phyloP scores from a whole-genome alignment of 306 rosid species.

The Pyrus bretschneideri region DNA sequence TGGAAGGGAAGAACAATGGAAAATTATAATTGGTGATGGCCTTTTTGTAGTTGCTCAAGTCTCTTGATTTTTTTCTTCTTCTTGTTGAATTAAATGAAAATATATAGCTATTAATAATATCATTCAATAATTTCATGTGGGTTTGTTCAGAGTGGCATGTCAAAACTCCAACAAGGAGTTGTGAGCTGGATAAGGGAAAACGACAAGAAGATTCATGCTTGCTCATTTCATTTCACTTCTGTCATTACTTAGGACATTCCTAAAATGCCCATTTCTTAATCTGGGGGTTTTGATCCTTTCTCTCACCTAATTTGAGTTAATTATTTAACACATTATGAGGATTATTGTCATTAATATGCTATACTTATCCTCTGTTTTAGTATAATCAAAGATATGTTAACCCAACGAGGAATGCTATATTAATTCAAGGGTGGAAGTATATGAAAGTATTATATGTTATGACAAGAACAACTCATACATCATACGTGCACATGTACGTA shows the following conservation, averaged over 20 bases:
- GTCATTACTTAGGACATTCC: constrained; percentile 21
- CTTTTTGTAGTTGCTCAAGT: constrained; percentile 35
- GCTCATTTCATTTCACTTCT: constrained; percentile 40
- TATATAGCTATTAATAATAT: not conserved
- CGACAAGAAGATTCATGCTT: constrained; percentile 57
- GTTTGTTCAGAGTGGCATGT: constrained; percentile 52
- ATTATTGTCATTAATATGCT: not conserved
- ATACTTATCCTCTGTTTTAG: not conserved
- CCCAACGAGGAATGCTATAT: not conserved
- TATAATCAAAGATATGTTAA: not conserved
- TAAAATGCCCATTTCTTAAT: constrained; percentile 15
- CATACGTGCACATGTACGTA: not conserved
- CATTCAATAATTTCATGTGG: constrained; percentile 66
- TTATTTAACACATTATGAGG: not conserved
- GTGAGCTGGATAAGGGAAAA: constrained; percentile 69
- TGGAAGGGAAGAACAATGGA: not conserved
- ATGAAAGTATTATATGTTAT: not conserved
- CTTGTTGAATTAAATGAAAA: not conserved
- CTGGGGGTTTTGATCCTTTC: constrained; percentile 7
- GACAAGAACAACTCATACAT: not conserved
- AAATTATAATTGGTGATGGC: constrained; percentile 4
- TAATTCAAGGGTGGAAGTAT: not conserved
- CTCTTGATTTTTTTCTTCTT: constrained; percentile 12
- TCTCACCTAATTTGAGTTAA: not conserved
- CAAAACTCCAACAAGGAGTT: constrained; percentile 40